Evolutionary conservation across 352 stramenopile species (phyloP).

Genomic region (Globisporangium nodosum): DNA sequence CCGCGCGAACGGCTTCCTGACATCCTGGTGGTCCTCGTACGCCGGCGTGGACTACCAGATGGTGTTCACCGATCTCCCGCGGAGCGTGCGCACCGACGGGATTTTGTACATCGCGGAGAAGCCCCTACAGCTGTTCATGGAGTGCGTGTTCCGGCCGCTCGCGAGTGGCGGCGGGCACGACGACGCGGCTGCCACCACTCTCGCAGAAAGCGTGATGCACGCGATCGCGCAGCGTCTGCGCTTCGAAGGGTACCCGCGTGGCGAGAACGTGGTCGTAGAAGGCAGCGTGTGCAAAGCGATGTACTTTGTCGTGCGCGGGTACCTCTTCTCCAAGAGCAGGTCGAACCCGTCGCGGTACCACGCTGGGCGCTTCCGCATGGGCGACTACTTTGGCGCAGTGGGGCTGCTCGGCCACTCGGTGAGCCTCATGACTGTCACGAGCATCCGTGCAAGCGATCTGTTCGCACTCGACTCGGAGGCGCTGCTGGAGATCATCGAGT

Average conservation of each 20-base stretch:
- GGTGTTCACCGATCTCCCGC: conserved; percentile 48
- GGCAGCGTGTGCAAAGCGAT: conserved; percentile 53
- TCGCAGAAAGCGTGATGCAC: conserved; percentile 18
- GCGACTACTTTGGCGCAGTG: conserved; percentile 54
- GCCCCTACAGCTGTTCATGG: conserved; percentile 35
- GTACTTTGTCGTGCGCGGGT: conserved; percentile 64
- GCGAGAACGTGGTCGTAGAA: conserved; percentile 51
- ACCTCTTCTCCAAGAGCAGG: conserved; percentile 42
- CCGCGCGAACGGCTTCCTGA: conserved; percentile 36
- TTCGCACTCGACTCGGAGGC: conserved; percentile 49
- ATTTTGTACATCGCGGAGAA: conserved; percentile 35
- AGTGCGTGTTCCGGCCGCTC: conserved; percentile 37
- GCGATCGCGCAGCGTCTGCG: conserved; percentile 40
- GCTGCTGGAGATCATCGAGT: conserved; percentile 31
- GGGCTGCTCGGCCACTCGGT: conserved; percentile 49
- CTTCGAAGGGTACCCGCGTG: conserved; percentile 62
- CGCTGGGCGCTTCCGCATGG: conserved; percentile 31
- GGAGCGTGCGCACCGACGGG: conserved; percentile 44
- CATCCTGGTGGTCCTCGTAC: conserved; percentile 57
- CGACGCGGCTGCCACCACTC: conserved; percentile 3
- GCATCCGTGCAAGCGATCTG: conserved; percentile 49
- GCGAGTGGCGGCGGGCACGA: not conserved
- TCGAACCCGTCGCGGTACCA: conserved; percentile 47
- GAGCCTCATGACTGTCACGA: conserved; percentile 45
- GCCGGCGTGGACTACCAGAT: conserved; percentile 47